Conservation (phyloP, 2,329 filamentous ascomycete species). For the Phaeophleospora eucalypticola region DNA sequence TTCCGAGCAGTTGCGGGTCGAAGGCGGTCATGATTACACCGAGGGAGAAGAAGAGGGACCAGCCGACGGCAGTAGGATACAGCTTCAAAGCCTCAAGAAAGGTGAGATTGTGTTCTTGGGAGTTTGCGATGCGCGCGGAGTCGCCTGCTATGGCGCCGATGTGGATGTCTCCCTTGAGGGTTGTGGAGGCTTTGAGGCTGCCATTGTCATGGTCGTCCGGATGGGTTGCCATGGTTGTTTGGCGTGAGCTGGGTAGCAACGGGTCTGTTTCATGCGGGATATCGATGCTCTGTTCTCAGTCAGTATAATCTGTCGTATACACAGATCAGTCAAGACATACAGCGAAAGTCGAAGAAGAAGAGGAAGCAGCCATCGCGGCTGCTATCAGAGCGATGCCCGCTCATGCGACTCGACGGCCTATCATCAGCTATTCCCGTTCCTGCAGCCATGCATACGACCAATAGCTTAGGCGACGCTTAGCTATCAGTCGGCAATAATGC, state of each 20-base stretch:
- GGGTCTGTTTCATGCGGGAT: not conserved
- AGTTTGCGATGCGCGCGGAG: conserved; percentile 23
- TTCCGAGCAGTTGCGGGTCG: conserved; percentile 61
- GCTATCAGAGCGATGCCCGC: too few species aligned
- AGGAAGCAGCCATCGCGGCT: not conserved
- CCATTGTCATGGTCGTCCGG: not conserved
- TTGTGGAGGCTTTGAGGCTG: not conserved
- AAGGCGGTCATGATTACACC: conserved; percentile 59
- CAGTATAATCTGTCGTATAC: not conserved
- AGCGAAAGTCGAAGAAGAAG: not conserved
- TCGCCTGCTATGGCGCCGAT: conserved; percentile 29
- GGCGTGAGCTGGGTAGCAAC: not conserved
- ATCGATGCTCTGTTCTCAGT: not conserved
- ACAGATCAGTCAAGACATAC: not conserved
- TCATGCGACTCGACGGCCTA: not conserved
- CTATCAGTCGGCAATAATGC: not conserved
- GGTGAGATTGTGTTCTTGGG: conserved; percentile 26
- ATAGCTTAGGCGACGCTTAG: not conserved
- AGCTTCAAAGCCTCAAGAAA: conserved; percentile 37
- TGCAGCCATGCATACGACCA: too few species aligned
- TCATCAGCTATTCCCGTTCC: too few species aligned
- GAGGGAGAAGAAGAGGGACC: conserved; percentile 58
- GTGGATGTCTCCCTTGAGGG: conserved; percentile 22
- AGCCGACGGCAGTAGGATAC: conserved; percentile 47
- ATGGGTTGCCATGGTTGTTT: too few species aligned